Base-by-base conservation (phyloP, 345 rosid species). In the Salix exigua region DNA sequence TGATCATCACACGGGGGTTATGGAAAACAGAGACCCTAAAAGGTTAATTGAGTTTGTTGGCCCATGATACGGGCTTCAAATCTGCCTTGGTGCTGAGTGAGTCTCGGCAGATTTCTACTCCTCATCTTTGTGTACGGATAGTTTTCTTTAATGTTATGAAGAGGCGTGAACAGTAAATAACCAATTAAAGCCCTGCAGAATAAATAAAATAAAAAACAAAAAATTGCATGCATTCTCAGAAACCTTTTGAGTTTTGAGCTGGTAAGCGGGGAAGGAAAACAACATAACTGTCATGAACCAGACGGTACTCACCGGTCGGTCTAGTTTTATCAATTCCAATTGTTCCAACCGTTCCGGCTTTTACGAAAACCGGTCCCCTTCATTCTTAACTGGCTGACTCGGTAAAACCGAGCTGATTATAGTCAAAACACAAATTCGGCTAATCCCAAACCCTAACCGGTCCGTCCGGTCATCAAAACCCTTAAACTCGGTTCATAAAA, bases 381-480 rank as follows among this genome's bases (percentile, higher is more conserved):
- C 73, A 12, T 8, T 68, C 61, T 33, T 79, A 67, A 82, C 77
- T 35, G 70, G 74, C 66, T 73, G 77, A 84, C 77, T 83, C 58
- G 82, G 85, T 73, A 67, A 80, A 53, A 71, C 35, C 68, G 72
- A 73, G 28, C 76, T 40, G 77, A 65, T 42, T 55, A 51, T 40
- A 72, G 76, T 33, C 13, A 73, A 50, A 30, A 63, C 61, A 33
- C 66, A 71, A 70, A 51, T 81, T 40, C 84, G 79, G 67, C 68
- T 72, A 60, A 21, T 63, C 76, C 69, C 61, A 51, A 67, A 61
- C 82, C 85, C 86, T 82, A 85, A 87, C 88, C 84, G 86, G 85
- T 75, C 79, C 74, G 70, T 83, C 85, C 81, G 79, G 88, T 85
- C 75, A 85, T 26, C 40, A 58, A 37, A 66, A 28, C 51, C 30